Evolutionary conservation across 2,329 filamentous ascomycete genomes (phyloP).

Genomic region (Ophiostoma tasmaniense): DNA sequence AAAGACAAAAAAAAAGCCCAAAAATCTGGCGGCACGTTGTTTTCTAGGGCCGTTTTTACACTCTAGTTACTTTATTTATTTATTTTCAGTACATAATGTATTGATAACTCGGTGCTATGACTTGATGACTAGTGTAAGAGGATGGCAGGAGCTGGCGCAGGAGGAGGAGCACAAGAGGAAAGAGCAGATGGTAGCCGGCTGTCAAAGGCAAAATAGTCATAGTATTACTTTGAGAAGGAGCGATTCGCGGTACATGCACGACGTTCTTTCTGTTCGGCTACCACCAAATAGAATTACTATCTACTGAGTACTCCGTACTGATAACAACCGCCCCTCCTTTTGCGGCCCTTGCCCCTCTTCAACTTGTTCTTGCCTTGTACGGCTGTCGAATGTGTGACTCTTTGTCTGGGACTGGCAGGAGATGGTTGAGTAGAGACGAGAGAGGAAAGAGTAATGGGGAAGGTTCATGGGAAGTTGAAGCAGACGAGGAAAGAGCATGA

Average conservation of each 20-base stretch:
- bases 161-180: neutral
- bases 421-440: too few species aligned
- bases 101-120: constrained; percentile 10
- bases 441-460: neutral
- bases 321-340: constrained; percentile 8
- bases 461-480: neutral
- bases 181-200: neutral
- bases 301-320: neutral
- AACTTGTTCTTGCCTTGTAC: neutral
- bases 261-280: neutral
- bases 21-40: constrained; percentile 12
- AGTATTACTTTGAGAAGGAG: neutral
- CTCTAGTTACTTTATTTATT: constrained; percentile 9
- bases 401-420: neutral
- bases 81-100: neutral
- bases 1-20: neutral
- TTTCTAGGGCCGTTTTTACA: constrained; percentile 15
- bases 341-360: constrained; percentile 13
- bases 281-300: neutral
- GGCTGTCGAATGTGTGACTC: neutral
- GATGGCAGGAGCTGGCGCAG: too few species aligned
- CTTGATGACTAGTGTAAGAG: constrained; percentile 5
- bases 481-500: neutral
- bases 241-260: neutral
- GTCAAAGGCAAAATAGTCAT: neutral